A percentile compares a stretch with the other conserved stretches of the same genome.
phyloP scores from a whole-genome alignment of 768 basidiomycete species.

The Russula sp. region DNA sequence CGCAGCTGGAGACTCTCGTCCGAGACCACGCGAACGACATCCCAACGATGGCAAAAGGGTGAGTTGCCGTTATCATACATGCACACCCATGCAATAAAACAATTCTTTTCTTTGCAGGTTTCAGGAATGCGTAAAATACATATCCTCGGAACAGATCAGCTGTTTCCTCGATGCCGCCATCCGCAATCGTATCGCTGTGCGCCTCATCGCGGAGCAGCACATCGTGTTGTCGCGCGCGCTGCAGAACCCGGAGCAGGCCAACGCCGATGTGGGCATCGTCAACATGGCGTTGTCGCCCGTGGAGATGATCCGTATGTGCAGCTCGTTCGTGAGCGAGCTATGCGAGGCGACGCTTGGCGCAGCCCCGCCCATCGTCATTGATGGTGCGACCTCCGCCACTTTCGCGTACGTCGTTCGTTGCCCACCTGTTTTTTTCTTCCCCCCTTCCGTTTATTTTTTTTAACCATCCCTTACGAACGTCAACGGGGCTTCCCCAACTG shows the following conservation, averaged over 20 bases:
- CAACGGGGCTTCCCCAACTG: too few relatives aligned
- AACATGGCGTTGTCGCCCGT: slow-evolving; percentile 64
- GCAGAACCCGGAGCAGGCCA: slow-evolving; percentile 31
- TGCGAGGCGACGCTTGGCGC: slow-evolving; percentile 80
- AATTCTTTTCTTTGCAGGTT: slow-evolving; percentile 42
- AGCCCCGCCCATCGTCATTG: slow-evolving; percentile 57
- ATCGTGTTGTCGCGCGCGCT: slow-evolving; percentile 73
- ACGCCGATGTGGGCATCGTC: slow-evolving; percentile 61
- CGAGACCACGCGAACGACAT: slow-evolving; percentile 80
- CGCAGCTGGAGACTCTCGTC: slow-evolving; percentile 63
- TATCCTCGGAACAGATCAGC: slow-evolving; percentile 73
- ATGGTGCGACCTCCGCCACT: slow-evolving; percentile 61
- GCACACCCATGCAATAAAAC: background rate
- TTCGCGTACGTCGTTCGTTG: slow-evolving; percentile 56
- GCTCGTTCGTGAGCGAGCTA: slow-evolving; percentile 74
- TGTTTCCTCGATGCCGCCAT: slow-evolving; percentile 79
- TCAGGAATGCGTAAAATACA: slow-evolving; percentile 78
- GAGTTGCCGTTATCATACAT: slow-evolving; percentile 5
- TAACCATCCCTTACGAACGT: background rate
- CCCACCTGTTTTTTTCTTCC: background rate
- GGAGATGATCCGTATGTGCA: slow-evolving; percentile 70
- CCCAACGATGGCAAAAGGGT: slow-evolving; percentile 88
- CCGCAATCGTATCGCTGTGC: slow-evolving; percentile 78
- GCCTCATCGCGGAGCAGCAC: slow-evolving; percentile 87
- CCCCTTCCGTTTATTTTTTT: background rate